Evolutionary conservation across 192 early-diverging fungal genomes (phyloP), one percentile per base, ranked within the genome.

Genomic region (Coemansia sp.): DNA sequence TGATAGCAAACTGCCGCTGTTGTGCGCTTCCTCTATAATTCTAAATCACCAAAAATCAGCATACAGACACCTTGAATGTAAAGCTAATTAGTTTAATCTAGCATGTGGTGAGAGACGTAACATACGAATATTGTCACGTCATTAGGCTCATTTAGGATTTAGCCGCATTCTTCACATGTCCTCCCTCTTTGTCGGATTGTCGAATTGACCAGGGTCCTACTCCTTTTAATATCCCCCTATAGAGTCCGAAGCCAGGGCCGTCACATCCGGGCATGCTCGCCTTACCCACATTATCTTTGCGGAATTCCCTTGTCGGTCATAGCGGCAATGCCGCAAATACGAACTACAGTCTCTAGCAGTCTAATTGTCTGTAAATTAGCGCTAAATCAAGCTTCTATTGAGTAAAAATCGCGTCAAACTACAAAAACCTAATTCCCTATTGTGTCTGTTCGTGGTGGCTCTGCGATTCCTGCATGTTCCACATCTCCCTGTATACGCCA

Each of bases 401-500:
- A 48, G 1, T 11, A 15, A 9, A 2, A 36, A n/a, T 17, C 14
- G 14, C 14, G 3, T 19, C 58, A 32, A 60, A n/a, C 21, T 34
- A 51, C 1, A 9, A 25, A 51, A 51, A 2, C 7, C 5, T 11
- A 51, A 21, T 31, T 31, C 5, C 51, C 25, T 57, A 57, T 57
- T 31, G 31, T 15, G 51, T 12, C 10, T 53, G 27, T 53, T 57
- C 55, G 32, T 17, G 29, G 51, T 70, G 69, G 19, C 59, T 46
- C 45, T 73, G 71, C 17, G 74, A 53, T 50, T 84, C 82, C 21
- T 84, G 82, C 73, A 79, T 76, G 8, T 69, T 68, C 96, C 96
- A 99, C 96, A 99, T 98, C 12, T 84, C 75, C 32, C 87, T 78
- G 76, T 99, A 99, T 59, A 95, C 51, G 19, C 95, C 94, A 39